Evolutionary conservation across 148 eudicot genomes (phyloP).

Genomic region (Mesembryanthemum crystallinum): DNA sequence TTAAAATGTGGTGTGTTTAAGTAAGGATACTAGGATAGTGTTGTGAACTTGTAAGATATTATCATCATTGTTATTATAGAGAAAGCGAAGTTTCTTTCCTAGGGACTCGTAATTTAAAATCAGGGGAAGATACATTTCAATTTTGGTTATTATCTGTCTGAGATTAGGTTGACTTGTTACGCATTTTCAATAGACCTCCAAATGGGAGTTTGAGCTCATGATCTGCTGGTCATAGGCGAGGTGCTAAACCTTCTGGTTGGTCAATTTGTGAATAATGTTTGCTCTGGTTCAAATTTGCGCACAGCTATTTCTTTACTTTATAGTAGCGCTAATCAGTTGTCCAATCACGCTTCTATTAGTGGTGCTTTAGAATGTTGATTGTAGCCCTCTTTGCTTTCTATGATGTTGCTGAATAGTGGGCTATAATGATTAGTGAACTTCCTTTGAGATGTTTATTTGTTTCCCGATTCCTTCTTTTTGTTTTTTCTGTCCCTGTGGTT

Average conservation of each 20-base stretch:
- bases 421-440: background rate
- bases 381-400: background rate
- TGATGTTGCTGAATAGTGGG: background rate
- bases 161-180: background rate
- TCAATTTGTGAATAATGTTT: background rate
- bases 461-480: background rate
- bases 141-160: no score
- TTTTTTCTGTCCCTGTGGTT: background rate
- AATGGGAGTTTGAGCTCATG: background rate
- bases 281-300: background rate
- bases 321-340: background rate
- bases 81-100: no score
- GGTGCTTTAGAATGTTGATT: background rate
- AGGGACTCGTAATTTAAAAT: no score
- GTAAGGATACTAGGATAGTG: no score
- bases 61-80: no score
- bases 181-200: background rate
- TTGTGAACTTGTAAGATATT: no score
- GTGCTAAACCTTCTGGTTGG: background rate
- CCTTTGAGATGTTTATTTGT: background rate
- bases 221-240: background rate
- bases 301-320: background rate
- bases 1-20: no score
- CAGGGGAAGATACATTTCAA: no score
- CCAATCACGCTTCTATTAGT: background rate